Base-by-base conservation (phyloP, 2,329 filamentous ascomycete species). In the Paraconiothyrium sp. region DNA sequence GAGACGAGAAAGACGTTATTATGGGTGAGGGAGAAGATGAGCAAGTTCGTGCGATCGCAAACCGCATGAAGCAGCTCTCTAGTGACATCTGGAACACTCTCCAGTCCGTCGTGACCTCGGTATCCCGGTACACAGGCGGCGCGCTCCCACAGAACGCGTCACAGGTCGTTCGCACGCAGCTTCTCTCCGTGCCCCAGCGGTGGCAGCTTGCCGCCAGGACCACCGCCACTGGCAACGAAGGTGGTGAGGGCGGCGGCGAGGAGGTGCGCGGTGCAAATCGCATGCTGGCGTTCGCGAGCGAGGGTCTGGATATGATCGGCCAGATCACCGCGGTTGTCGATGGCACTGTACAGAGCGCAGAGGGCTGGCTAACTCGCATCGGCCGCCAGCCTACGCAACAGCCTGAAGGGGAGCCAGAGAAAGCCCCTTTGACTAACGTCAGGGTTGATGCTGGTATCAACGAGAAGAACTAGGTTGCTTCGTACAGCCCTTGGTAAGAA, bases 291-390 rank as follows among this genome's bases (percentile, higher is more conserved):
- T 88, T 98, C 55, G 94, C 94, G 7, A 91, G 91, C 72, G 94
- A 98, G 76, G 93, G 94, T 0, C 83, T 98, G 14, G 93, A 97
- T 69, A 97, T 98, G 90, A 93, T 98, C 85, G 87, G 89, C 0
- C 93, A 97, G 76, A 93, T 99, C 54, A 95, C 90, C 44, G 89
- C 90, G 5, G 92, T 97, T 1, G 86, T 98, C 9, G 92, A 96
- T 68, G 91, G 93, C 57, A 98, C 95, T 0, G 91, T 98, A 57
- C 87, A 92, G 58, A 95, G 92, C 70, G 95, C 95, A 0, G 94
- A 98, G 78, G 88, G 90, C 69, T 98, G 95, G 95, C 92, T 94
- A 67, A 91, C 94, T 61, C 85, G 89, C 22, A 83, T 97, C 61
- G 92, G 84, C 39, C 79, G 82, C 44, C 78, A 68, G 60, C 60